phyloP scores from a whole-genome alignment of 805 yeast genomes.

The Sugiyamaella lignohabitans region DNA sequence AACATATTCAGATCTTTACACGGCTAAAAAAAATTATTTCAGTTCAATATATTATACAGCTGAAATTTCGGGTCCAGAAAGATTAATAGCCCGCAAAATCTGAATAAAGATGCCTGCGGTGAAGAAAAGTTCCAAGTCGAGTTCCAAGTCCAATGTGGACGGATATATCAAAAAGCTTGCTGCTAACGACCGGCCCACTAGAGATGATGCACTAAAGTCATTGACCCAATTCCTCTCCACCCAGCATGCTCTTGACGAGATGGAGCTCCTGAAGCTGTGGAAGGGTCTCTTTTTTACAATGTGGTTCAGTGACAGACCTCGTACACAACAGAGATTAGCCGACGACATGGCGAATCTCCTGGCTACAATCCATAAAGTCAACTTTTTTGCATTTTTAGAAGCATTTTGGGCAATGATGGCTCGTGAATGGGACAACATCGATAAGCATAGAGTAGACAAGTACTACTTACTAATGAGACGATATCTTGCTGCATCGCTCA shows the following conservation, averaged over 20 bases:
- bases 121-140: constrained; percentile 6
- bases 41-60: too few species aligned
- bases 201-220: constrained; percentile 67
- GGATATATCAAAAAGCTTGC: constrained; percentile 64
- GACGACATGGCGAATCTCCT: constrained; percentile 54
- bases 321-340: constrained; percentile 84
- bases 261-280: constrained; percentile 82
- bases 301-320: constrained; percentile 95
- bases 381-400: constrained; percentile 47
- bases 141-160: constrained; percentile 1
- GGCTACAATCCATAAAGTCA: constrained; percentile 31
- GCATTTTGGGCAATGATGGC: constrained; percentile 78
- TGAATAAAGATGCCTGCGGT: constrained; percentile 14
- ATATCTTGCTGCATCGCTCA: constrained; percentile 58
- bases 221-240: constrained; percentile 51
- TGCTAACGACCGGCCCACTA: constrained; percentile 63
- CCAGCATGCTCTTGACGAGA: constrained; percentile 34
- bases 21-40: too few species aligned
- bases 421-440: constrained; percentile 79
- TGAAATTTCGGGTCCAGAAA: too few species aligned
- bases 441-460: constrained; percentile 81
- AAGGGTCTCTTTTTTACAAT: constrained; percentile 90
- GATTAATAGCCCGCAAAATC: too few species aligned
- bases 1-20: too few species aligned
- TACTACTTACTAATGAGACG: constrained; percentile 75